Base-by-base conservation (phyloP, 2,329 filamentous ascomycete species). In the Cordyceps javanica region DNA sequence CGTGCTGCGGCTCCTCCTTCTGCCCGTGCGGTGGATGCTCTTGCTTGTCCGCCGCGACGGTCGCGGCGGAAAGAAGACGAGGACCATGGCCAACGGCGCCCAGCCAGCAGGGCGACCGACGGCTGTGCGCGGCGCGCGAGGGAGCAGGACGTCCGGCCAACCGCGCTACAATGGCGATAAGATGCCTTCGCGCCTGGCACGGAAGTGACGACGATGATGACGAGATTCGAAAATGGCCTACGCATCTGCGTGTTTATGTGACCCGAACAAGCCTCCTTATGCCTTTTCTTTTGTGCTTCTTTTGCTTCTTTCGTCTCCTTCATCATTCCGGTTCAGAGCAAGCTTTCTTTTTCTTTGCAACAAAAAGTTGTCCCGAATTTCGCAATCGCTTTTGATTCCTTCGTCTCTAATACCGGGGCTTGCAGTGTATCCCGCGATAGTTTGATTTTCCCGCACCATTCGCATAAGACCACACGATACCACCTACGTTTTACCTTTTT, bases 11-110 rank as follows among this genome's bases (percentile, higher is more conserved):
- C 64, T 80, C 23, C 53, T 77, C 5, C 68, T 75, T 9, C 69
- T 79, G 49, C 78, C 78, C 1, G 70, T 34, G 72, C 72, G 2
- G 59, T 73, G 14, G 48, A 67, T 73, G 26, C 64, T 68, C 3
- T 56, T 75, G 26, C 64, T 75, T 39, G 72, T 68, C 56, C 36
- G 32, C 14, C 39, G 38, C 14, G 38, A 21, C 67, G 67, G 38
- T 67, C 30, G 52, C 66, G 67, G 25, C 67, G 10, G 11, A 3
- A 50, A n/a, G 21, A 63, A 32, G 46, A 61, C 16, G 65, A 67
- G 42, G 69, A 72, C 51, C 6, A 48, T 10, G 28, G 9, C 9
- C 10, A 39, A 11, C 10, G 28, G 38, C 30, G 28, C 23, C 16
- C 25, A 46, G 44, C 10, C 28, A 23, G 26, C 16, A 21, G 39